Evolutionary conservation across 2,329 filamentous ascomycete genomes (phyloP), one percentile per base, ranked within the genome.

Genomic region (Coniochaeta ligniaria): DNA sequence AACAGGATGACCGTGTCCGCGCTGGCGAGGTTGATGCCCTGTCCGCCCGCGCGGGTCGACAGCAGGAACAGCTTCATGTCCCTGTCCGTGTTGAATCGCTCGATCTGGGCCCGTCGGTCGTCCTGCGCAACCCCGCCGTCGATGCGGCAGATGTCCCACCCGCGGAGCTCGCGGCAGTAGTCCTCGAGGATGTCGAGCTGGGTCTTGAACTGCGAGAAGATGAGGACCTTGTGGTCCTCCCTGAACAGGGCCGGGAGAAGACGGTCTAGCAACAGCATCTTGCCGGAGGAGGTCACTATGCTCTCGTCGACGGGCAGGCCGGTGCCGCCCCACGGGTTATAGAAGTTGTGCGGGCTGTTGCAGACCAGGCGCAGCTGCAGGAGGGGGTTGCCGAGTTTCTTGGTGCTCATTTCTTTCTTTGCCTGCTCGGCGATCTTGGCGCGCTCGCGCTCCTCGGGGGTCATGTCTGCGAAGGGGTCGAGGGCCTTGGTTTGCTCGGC

Each of bases 151-250:
- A 89, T 83, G 1, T 87, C 83, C 91, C 92, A 97, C 1, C 80
- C 77, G 8, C 91, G 88, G 1, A 98, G 81, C n/a, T 87, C 83
- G 3, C 76, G 78, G 55, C 92, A 92, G 76, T 96, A 99, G 60
- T 94, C 89, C 64, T 96, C 86, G 0, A 99, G 79, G 2, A 99
- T 89, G 69, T 98, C 92, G 0, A 99, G 84, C 64, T 96, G 93
- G 0, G 89, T 96, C 61, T 93, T 96, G 77, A 99, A 99, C 70
- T 99, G 95, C 0, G 91, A 96, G 74, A 99, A 99, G 58, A 99
- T 92, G 54, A 99, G 83, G 31, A 98, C 89, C 70, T 98, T 98
- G 76, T 97, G 93, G 3, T 84, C 88, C 1, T 84, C 81, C 0
- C 78, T 65, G 61, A 99, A 88, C 0, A 99, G 81, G 1, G 81